phyloP scores from a whole-genome alignment of 2,329 filamentous ascomycete species.

The Xylaria sp. region DNA sequence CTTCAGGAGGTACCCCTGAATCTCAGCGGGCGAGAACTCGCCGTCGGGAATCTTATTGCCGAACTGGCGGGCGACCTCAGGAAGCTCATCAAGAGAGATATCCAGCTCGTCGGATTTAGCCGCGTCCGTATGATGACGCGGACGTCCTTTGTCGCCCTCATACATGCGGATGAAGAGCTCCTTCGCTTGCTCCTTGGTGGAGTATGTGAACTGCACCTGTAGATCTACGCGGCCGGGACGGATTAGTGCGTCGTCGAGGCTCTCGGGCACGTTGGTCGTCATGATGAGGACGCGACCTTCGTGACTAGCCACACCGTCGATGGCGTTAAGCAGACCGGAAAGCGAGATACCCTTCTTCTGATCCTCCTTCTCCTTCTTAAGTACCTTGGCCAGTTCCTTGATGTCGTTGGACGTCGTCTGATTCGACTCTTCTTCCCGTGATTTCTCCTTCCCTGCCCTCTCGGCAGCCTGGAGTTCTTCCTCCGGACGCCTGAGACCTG shows the following conservation, averaged over 20 bases:
- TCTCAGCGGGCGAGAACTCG: slow-evolving; percentile 63
- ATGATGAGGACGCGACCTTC: slow-evolving; percentile 84
- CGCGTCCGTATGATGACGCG: slow-evolving; percentile 4
- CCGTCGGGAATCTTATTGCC: slow-evolving; percentile 56
- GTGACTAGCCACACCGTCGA: slow-evolving; percentile 82
- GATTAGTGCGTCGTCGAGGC: slow-evolving; percentile 77
- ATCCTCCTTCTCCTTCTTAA: slow-evolving; percentile 54
- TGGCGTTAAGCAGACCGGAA: slow-evolving; percentile 82
- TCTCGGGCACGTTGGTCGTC: slow-evolving; percentile 81
- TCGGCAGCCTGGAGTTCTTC: slow-evolving; percentile 43
- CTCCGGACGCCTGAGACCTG: slow-evolving; percentile 62
- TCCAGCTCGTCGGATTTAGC: slow-evolving; percentile 46
- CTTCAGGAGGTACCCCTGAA: slow-evolving; percentile 72
- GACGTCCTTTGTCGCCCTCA: slow-evolving; percentile 54
- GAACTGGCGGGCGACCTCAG: slow-evolving; percentile 60
- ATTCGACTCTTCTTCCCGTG: slow-evolving; percentile 6
- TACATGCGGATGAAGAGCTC: slow-evolving; percentile 73
- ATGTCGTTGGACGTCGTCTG: slow-evolving; percentile 48
- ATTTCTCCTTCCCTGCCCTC: slow-evolving; percentile 29
- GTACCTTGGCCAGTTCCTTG: slow-evolving; percentile 55
- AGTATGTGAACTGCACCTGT: slow-evolving; percentile 71
- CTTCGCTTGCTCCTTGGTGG: slow-evolving; percentile 62
- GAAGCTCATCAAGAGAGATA: slow-evolving; percentile 54
- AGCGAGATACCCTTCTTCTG: slow-evolving; percentile 71
- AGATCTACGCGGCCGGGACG: slow-evolving; percentile 78